These are phyloP conservation scores for Venturia oleaginea DNA, from an alignment of 2,329 filamentous ascomycete species.

Conservation along the genomic window DNA sequence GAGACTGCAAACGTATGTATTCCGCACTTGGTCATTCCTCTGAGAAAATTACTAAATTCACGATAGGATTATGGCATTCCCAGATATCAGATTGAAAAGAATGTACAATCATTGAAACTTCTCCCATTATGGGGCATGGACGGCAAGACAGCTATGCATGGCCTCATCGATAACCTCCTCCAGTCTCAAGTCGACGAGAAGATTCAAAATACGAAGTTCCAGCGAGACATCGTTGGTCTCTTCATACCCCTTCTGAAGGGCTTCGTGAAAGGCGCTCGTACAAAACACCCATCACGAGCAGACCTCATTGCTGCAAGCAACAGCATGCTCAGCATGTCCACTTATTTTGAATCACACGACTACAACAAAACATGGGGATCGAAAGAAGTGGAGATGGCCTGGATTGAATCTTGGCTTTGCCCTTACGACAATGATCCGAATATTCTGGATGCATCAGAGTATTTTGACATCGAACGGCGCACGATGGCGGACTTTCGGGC, in stretches of 20 bases:
- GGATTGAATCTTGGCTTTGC: slow-evolving; percentile 39
- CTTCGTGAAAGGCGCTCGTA: slow-evolving; percentile 42
- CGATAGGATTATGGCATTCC: slow-evolving; percentile 41
- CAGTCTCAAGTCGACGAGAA: slow-evolving; percentile 43
- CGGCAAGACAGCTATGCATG: slow-evolving; percentile 43
- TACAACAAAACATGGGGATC: slow-evolving; percentile 41
- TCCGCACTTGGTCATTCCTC: no score
- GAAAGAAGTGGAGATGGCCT: slow-evolving; percentile 35
- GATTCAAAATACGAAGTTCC: slow-evolving; percentile 29
- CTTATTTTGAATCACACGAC: slow-evolving; percentile 42
- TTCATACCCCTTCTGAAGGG: slow-evolving; percentile 45
- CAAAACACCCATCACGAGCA: slow-evolving; percentile 32
- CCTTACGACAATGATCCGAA: slow-evolving; percentile 31
- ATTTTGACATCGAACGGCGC: slow-evolving; percentile 26
- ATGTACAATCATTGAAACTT: slow-evolving; percentile 45
- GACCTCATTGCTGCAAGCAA: slow-evolving; percentile 39
- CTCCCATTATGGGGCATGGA: slow-evolving; percentile 48
- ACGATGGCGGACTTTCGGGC: slow-evolving; percentile 25
- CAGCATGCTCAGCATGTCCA: slow-evolving; percentile 40
- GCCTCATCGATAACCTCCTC: slow-evolving; percentile 45
- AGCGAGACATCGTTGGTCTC: slow-evolving; percentile 41
- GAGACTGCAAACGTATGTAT: slow-evolving; percentile 40
- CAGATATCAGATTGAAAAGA: slow-evolving; percentile 47
- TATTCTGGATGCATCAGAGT: slow-evolving; percentile 22
- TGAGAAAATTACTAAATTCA: background rate